Evolutionary conservation across 2,329 filamentous ascomycete species (phyloP).

Genomic region (Aphanocladium album): DNA sequence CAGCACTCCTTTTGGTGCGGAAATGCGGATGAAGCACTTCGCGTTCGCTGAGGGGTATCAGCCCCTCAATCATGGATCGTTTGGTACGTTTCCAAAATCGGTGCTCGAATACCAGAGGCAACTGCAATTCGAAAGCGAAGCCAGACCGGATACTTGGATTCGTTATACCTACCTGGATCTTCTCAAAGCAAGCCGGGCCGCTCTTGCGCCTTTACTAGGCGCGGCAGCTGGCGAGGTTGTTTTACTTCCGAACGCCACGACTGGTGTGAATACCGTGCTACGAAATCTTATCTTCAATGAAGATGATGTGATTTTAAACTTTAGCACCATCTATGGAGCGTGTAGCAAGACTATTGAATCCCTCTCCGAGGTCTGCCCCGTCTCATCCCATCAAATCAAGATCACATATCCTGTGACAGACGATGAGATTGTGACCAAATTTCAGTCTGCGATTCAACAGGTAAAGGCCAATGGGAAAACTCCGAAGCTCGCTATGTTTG

Average conservation of each 20-base stretch:
- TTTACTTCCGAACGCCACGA: conserved; percentile 67
- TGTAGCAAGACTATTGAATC: conserved; percentile 60
- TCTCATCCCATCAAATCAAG: conserved; percentile 41
- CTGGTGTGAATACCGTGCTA: conserved; percentile 61
- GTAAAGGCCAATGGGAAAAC: conserved; percentile 46
- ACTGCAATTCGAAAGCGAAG: conserved; percentile 54
- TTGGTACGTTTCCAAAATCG: conserved; percentile 57
- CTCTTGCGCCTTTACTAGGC: conserved; percentile 56
- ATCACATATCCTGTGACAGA: conserved; percentile 57
- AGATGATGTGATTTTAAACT: conserved; percentile 62
- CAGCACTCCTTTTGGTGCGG: conserved; percentile 18
- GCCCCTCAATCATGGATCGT: conserved; percentile 50
- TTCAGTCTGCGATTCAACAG: conserved; percentile 30
- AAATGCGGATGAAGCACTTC: conserved; percentile 28
- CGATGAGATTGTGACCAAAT: conserved; percentile 43
- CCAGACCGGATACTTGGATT: conserved; percentile 60
- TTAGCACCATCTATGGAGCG: conserved; percentile 62
- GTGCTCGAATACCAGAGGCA: conserved; percentile 49
- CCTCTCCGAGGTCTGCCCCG: conserved; percentile 51
- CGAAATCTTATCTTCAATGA: conserved; percentile 56
- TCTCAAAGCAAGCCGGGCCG: conserved; percentile 53
- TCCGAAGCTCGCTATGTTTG: conserved; percentile 62
- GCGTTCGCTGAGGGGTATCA: conserved; percentile 27
- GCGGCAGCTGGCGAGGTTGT: conserved; percentile 56
- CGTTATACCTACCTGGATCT: conserved; percentile 52